phyloP scores from a whole-genome alignment of 441 rosid genomes.

The Geranium incanum region DNA sequence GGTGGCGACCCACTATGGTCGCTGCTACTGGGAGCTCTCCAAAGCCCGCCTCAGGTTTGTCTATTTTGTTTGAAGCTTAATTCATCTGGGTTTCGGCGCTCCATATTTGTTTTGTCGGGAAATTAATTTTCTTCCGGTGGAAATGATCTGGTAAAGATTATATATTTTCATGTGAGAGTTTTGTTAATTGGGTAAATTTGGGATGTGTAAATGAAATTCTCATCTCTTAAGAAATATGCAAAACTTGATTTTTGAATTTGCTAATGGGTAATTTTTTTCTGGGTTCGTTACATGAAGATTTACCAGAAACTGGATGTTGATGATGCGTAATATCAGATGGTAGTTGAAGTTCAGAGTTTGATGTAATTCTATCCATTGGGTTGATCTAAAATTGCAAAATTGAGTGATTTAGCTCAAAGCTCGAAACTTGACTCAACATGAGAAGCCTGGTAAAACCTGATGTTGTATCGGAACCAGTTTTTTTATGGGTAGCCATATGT shows the following conservation, averaged over 20 bases:
- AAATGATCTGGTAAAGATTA: neutral
- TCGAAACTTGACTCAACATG: neutral
- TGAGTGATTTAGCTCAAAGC: neutral
- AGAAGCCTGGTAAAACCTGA: neutral
- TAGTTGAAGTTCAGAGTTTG: neutral
- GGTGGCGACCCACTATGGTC: conserved; percentile 47
- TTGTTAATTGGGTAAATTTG: neutral
- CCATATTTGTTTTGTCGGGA: neutral
- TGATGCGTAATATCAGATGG: neutral
- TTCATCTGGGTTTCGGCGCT: neutral
- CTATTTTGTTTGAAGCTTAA: neutral
- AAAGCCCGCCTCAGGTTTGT: conserved; percentile 88
- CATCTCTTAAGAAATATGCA: neutral
- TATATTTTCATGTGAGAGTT: too few species aligned
- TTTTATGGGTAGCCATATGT: neutral
- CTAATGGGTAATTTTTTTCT: neutral
- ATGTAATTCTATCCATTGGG: neutral
- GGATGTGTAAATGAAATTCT: neutral
- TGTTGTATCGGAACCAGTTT: neutral
- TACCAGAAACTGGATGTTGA: neutral
- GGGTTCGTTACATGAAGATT: neutral
- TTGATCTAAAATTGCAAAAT: too few species aligned
- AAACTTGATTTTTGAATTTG: neutral
- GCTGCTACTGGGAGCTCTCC: conserved; percentile 91
- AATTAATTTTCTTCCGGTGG: too few species aligned